phyloP scores from a whole-genome alignment of 2,329 filamentous ascomycete genomes.

The Clonostachys solani region DNA sequence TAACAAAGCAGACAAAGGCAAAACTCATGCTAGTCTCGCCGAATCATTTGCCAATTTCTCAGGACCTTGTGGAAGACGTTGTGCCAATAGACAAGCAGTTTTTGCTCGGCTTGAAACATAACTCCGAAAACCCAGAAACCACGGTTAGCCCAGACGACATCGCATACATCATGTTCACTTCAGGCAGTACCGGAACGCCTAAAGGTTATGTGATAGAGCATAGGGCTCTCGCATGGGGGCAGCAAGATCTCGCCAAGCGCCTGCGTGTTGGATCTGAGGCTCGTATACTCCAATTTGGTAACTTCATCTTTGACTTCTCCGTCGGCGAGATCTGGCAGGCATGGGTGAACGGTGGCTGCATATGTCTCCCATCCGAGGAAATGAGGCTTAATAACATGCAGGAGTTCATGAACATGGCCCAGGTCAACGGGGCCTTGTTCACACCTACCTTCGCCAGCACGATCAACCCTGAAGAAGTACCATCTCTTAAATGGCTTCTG shows the following conservation, averaged over 20 bases:
- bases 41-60: background rate
- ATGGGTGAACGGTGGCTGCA: constrained; percentile 22
- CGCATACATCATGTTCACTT: constrained; percentile 8
- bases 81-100: background rate
- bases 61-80: background rate
- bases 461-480: background rate
- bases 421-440: background rate
- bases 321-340: background rate
- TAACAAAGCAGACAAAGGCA: background rate
- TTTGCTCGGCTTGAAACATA: background rate
- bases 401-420: background rate
- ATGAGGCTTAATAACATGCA: background rate
- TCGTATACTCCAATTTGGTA: constrained; percentile 1
- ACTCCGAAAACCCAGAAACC: background rate
- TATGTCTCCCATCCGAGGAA: constrained; percentile 32
- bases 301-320: constrained; percentile 2
- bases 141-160: background rate
- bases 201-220: constrained; percentile 8
- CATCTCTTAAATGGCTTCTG: constrained; percentile 1
- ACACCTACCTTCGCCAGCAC: background rate
- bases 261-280: constrained; percentile 10
- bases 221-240: background rate
- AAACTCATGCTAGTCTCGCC: background rate
- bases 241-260: constrained; percentile 2
- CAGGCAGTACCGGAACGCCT: constrained; percentile 6